Evolutionary conservation across 2,329 filamentous ascomycete species (phyloP), one percentile per base, ranked within the genome.

Genomic region (Helotiales sp.): DNA sequence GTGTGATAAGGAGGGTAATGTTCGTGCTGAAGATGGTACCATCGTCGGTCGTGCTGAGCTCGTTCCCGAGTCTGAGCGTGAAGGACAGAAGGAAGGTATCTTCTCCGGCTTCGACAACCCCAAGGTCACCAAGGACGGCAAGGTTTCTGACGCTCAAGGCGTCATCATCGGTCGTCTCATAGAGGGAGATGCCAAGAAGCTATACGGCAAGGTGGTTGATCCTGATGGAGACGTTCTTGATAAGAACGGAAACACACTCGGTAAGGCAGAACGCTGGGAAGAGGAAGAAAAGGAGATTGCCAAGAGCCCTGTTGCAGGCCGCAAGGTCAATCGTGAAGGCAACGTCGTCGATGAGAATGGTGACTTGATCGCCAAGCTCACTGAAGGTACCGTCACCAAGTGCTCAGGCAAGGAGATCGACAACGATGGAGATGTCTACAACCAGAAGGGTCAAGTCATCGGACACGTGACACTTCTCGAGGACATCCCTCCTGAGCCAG

Each of bases 201-300:
- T 96, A 1, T 83, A 87, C 34, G 91, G 91, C 15, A 87, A 90
- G 47, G 68, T 79, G 8, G 90, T 95, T 17, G 91, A 95, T 57
- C 87, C 91, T 61, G 90, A 96, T 62, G 91, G 91, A 34, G 90
- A 95, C 57, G 85, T 96, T 30, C 79, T 89, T 55, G 91, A 95
- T 77, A 86, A 85, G 71, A 92, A 91, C 69, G 83, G 83, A 30
- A 86, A 86, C 61, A 69, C 75, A 1, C 71, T 86, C 2, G 83
- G 81, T 27, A 79, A 81, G 60, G 82, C 83, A 0, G 83, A 86
- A 71, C 77, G 83, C 19, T 86, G 81, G 81, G 79, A 83, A 64
- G 80, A 83, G 67, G 75, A 76, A 10, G 79, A 77, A 66, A 85
- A 76, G 3, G 75, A 80, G 70, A 79, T 78, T 71, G 75, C 80